Conservation (phyloP, 2,329 filamentous ascomycete genomes). For the Trichoderma atrobrunneum region DNA sequence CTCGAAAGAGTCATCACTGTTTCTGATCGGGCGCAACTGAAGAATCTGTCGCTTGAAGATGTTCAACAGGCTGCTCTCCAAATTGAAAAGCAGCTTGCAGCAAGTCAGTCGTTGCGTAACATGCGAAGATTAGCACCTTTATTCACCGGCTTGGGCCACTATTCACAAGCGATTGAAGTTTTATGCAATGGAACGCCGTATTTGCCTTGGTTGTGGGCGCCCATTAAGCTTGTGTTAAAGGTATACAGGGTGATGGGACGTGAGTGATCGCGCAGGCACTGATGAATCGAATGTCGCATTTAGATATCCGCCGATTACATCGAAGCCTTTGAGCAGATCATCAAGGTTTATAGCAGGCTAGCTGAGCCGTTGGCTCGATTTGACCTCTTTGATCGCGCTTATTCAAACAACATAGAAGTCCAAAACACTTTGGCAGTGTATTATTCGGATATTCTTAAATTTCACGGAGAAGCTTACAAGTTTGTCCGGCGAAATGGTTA, state of each 20-base stretch:
- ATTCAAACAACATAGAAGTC: slow-evolving; percentile 33
- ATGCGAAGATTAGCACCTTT: slow-evolving; percentile 44
- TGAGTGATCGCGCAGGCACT: not conserved
- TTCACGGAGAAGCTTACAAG: slow-evolving; percentile 46
- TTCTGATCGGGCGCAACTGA: not conserved
- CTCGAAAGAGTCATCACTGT: not conserved
- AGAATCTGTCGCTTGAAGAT: slow-evolving; percentile 33
- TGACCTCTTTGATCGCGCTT: slow-evolving; percentile 24
- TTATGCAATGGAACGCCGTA: slow-evolving; percentile 47
- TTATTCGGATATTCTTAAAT: slow-evolving; percentile 48
- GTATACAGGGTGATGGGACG: not conserved
- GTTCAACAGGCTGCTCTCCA: slow-evolving; percentile 36
- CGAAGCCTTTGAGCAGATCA: not conserved
- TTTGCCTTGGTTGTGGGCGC: slow-evolving; percentile 47
- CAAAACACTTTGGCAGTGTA: slow-evolving; percentile 42
- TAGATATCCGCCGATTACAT: not conserved
- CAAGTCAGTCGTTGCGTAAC: slow-evolving; percentile 39
- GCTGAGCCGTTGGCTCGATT: slow-evolving; percentile 22
- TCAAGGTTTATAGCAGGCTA: not conserved
- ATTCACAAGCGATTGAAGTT: slow-evolving; percentile 36
- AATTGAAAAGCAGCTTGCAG: slow-evolving; percentile 40
- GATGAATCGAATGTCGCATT: not conserved
- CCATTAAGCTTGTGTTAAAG: slow-evolving; percentile 33
- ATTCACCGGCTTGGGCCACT: slow-evolving; percentile 29
- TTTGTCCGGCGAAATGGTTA: slow-evolving; percentile 39